These are phyloP conservation scores for Penicillium sp. DNA, from an alignment of 2,329 filamentous ascomycete species.

Conservation along the genomic window DNA sequence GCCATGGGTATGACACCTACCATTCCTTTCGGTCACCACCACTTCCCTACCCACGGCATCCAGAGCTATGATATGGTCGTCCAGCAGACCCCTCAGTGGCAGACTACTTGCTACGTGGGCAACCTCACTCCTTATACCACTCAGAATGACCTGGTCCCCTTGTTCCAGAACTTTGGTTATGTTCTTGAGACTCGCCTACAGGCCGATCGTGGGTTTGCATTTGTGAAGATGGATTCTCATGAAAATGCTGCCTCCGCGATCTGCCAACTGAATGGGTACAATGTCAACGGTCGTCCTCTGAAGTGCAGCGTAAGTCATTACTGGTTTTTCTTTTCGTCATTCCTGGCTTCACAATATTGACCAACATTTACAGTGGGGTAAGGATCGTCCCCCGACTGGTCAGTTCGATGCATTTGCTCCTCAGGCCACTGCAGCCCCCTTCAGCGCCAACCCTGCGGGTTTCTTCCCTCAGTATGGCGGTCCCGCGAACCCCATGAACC, in stretches of 20 bases:
- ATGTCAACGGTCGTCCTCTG: constrained; percentile 90
- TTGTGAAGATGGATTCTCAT: constrained; percentile 98
- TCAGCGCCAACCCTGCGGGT: constrained; percentile 66
- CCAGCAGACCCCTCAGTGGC: constrained; percentile 91
- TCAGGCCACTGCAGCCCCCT: constrained; percentile 62
- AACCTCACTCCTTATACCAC: constrained; percentile 98
- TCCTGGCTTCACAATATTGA: constrained; percentile 23
- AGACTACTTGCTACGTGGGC: constrained; percentile 97
- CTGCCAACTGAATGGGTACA: constrained; percentile 95
- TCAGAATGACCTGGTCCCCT: constrained; percentile 90
- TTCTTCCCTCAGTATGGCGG: constrained; percentile 96
- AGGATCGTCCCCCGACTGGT: constrained; percentile 87
- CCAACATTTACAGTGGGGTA: constrained; percentile 73
- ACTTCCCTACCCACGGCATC: constrained; percentile 94
- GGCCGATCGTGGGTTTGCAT: constrained; percentile 94
- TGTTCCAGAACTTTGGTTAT: constrained; percentile 98
- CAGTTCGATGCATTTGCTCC: constrained; percentile 80
- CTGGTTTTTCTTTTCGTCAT: neutral
- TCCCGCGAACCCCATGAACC: constrained; percentile 59
- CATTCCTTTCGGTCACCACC: constrained; percentile 92
- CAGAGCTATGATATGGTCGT: constrained; percentile 98
- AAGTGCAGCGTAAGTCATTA: constrained; percentile 88
- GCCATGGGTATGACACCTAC: constrained; percentile 98
- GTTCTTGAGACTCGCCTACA: constrained; percentile 98
- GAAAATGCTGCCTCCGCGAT: constrained; percentile 98